Evolutionary conservation across 1,284 basidiomycete genomes (phyloP).

Genomic region (Ustilago esculenta): DNA sequence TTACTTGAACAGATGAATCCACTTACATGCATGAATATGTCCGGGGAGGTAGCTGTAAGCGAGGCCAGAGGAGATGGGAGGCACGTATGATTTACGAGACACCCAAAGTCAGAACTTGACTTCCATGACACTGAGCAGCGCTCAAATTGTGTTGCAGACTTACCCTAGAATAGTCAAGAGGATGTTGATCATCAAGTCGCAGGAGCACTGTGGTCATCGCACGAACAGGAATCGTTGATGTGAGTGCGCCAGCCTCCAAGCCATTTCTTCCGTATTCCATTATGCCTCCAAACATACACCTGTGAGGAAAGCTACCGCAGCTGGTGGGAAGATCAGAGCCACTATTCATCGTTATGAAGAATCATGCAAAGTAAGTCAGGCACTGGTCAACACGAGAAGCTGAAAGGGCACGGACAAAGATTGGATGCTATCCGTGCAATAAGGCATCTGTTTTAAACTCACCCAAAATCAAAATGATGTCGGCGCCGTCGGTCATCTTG

Average conservation of each 20-base stretch:
- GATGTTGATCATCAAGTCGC: slow-evolving; percentile 81
- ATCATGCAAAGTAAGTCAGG: background rate
- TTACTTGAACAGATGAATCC: background rate
- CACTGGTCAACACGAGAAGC: too few relatives aligned
- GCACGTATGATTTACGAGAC: too few relatives aligned
- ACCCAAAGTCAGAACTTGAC: too few relatives aligned
- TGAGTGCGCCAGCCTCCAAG: background rate
- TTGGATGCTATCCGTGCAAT: background rate
- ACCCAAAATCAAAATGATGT: slow-evolving; percentile 52
- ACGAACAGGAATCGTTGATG: background rate
- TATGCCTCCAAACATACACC: slow-evolving; percentile 67
- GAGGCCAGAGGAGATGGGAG: too few relatives aligned
- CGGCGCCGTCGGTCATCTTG: slow-evolving; percentile 38
- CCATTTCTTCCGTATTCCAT: too few relatives aligned
- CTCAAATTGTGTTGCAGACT: slow-evolving; percentile 1
- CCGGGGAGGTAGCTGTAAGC: slow-evolving; percentile 35
- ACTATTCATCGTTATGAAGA: slow-evolving; percentile 59
- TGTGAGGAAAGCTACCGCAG: slow-evolving; percentile 76
- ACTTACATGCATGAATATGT: slow-evolving; percentile 44
- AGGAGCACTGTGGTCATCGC: slow-evolving; percentile 46
- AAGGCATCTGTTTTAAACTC: slow-evolving; percentile 2
- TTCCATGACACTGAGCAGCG: too few relatives aligned
- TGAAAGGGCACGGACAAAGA: too few relatives aligned
- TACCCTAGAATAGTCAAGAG: slow-evolving; percentile 74
- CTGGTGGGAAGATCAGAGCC: slow-evolving; percentile 75